A percentile compares a stretch with the other conserved stretches of the same genome.
These are phyloP conservation scores for Aspergillus carlsbadensis DNA, from an alignment of 495 filamentous ascomycete genomes.

Conservation along the genomic window DNA sequence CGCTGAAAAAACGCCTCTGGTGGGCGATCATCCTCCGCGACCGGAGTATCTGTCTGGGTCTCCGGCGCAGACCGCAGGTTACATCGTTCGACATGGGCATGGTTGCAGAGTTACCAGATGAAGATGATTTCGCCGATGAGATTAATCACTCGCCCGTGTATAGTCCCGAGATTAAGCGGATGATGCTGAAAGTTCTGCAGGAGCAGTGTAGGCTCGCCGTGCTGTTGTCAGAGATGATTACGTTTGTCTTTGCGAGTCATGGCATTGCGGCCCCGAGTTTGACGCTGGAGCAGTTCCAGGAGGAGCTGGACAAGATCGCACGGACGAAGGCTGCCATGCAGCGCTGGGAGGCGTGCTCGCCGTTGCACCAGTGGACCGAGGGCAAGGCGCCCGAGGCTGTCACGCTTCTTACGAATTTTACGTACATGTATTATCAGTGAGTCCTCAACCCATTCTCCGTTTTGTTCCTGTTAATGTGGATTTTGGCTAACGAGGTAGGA, in stretches of 20 bases:
- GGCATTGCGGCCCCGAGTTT: slow-evolving; percentile 13
- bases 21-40: slow-evolving; percentile 53
- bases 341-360: slow-evolving; percentile 22
- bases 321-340: slow-evolving; percentile 20
- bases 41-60: slow-evolving; percentile 46
- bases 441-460: neutral
- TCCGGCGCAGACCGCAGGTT: slow-evolving; percentile 48
- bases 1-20: slow-evolving; percentile 45
- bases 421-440: slow-evolving; percentile 54
- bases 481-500: neutral
- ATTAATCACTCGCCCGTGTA: slow-evolving; percentile 43
- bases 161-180: slow-evolving; percentile 37
- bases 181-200: slow-evolving; percentile 41
- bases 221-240: slow-evolving; percentile 44
- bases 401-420: slow-evolving; percentile 40
- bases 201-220: slow-evolving; percentile 47
- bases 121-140: slow-evolving; percentile 44
- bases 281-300: slow-evolving; percentile 16
- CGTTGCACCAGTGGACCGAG: slow-evolving; percentile 6
- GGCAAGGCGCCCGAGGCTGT: slow-evolving; percentile 29
- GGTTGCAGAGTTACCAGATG: slow-evolving; percentile 31
- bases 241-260: slow-evolving; percentile 38
- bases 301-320: slow-evolving; percentile 13
- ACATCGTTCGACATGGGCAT: slow-evolving; percentile 39
- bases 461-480: neutral